A percentile compares a stretch with the other conserved stretches of the same genome.
These are phyloP conservation scores for Scortechinia acanthostroma DNA, from an alignment of 2,329 filamentous ascomycete species.

Conservation along the genomic window DNA sequence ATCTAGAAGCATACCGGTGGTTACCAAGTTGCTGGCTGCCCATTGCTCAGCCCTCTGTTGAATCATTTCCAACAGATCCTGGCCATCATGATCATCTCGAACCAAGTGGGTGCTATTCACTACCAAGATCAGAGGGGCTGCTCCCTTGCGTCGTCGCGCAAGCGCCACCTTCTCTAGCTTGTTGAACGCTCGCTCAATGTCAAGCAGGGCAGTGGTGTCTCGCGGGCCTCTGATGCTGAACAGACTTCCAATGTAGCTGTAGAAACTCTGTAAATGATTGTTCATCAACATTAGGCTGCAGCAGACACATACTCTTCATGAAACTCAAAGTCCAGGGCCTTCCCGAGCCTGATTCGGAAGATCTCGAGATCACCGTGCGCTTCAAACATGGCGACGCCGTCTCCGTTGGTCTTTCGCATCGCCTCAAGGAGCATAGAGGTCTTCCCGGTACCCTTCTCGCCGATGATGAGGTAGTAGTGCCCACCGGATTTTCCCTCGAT, in stretches of 20 bases:
- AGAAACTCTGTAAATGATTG: background rate
- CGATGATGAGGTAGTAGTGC: conserved; percentile 61
- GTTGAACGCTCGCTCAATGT: conserved; percentile 69
- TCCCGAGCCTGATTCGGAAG: conserved; percentile 65
- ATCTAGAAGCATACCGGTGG: conserved; percentile 25
- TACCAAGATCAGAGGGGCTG: conserved; percentile 53
- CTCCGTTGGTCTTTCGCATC: conserved; percentile 61
- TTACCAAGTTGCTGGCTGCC: conserved; percentile 65
- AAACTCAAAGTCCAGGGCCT: conserved; percentile 65
- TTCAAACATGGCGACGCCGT: conserved; percentile 65
- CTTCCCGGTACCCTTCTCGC: conserved; percentile 68
- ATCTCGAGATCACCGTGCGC: conserved; percentile 66
- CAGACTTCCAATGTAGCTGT: conserved; percentile 57
- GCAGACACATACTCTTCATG: conserved; percentile 30
- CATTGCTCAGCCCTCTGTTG: conserved; percentile 69
- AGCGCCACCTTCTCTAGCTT: conserved; percentile 67
- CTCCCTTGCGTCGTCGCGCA: conserved; percentile 33
- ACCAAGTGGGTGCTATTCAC: conserved; percentile 63
- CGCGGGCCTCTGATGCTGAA: conserved; percentile 67
- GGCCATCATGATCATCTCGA: conserved; percentile 59
- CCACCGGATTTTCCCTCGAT: conserved; percentile 45
- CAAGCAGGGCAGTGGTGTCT: conserved; percentile 61
- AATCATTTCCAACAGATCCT: conserved; percentile 61
- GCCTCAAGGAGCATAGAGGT: conserved; percentile 66
- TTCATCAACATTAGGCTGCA: background rate